Base-by-base conservation (phyloP, 2,329 filamentous ascomycete species). In the Fusarium scirpi region DNA sequence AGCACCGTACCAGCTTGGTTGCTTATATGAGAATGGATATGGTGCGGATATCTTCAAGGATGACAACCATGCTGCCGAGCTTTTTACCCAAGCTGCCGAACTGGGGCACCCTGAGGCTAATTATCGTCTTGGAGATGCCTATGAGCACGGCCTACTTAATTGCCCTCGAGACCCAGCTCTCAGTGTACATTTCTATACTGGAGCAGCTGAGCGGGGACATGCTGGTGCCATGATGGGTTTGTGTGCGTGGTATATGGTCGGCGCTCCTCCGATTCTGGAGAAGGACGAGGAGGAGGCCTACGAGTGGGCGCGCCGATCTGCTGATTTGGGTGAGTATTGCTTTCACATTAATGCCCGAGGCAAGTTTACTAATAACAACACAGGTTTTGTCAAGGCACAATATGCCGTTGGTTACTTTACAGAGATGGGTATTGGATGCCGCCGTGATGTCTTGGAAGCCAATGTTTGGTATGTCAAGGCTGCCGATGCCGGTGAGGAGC, bases 391-490 rank as follows among this genome's bases (percentile, higher is more conserved):
- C 68, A 90, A 89, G 74, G 96, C 96, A n/a, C 90, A 98, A 79
- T 99, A 98, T 75, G 94, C 96, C 0, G 89, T 97, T 24, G 96
- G 94, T 46, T 98, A 98, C 81, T 99, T 99, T 79, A 98, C 94
- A 8, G 96, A 99, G 80, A 97, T 97, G 93, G 96, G 96, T 68
- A 98, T 99, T 74, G 96, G 96, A 52, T 98, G 94, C 79, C 92
- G 94, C 40, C 90, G 94, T 51, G 96, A 99, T 79, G 90, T 95
- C n/a, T 87, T 99, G 45, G 94, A 98, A 80, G 95, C 96, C 73
- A 99, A 99, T 77, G 93, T 97, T 32, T 98, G 94, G 95, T 99
- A 99, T 78, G 95, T 99, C 73, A 93, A 93, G 80, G 96, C 96
- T 8, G 95, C 96, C 18, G 95, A 97, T 72, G 89, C 93, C 52